Percentiles rank a stretch among this genome's conserved stretches.
Evolutionary conservation across 495 filamentous ascomycete species (phyloP).

Genomic region (Neurospora tetrasperma): DNA sequence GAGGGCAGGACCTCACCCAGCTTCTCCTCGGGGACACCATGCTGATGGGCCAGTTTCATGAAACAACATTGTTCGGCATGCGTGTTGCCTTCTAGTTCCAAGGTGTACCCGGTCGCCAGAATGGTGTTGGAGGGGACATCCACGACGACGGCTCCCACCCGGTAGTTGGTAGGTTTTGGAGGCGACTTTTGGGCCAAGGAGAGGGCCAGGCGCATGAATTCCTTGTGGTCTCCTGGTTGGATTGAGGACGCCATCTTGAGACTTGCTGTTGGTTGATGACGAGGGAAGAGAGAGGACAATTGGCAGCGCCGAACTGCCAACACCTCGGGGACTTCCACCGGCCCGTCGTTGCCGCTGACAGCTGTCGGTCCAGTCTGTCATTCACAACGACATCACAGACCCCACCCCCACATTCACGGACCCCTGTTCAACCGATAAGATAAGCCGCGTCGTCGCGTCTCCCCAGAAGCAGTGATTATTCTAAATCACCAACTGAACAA

Average conservation of each 20-base stretch:
- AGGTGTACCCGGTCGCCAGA: conserved; percentile 78
- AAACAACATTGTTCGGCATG: conserved; percentile 93
- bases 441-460: conserved; percentile 6
- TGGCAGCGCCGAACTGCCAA: not conserved
- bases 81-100: conserved; percentile 86
- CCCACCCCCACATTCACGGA: not conserved
- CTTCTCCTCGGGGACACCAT: conserved; percentile 42
- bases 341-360: not conserved
- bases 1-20: conserved; percentile 46
- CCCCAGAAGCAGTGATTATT: not conserved
- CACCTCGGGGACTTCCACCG: not conserved
- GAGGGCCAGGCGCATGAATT: conserved; percentile 65
- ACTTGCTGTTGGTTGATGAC: not conserved
- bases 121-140: conserved; percentile 47
- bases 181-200: conserved; percentile 64
- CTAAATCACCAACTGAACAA: not conserved
- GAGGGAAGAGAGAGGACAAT: not conserved
- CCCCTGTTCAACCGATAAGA: not conserved
- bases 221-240: conserved; percentile 41
- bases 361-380: not conserved
- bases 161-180: conserved; percentile 81
- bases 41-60: conserved; percentile 52
- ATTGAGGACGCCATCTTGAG: conserved; percentile 14
- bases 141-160: conserved; percentile 80
- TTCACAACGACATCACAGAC: not conserved